These are phyloP conservation scores for Mycena maculata DNA, from an alignment of 768 basidiomycete genomes.

Conservation along the genomic window DNA sequence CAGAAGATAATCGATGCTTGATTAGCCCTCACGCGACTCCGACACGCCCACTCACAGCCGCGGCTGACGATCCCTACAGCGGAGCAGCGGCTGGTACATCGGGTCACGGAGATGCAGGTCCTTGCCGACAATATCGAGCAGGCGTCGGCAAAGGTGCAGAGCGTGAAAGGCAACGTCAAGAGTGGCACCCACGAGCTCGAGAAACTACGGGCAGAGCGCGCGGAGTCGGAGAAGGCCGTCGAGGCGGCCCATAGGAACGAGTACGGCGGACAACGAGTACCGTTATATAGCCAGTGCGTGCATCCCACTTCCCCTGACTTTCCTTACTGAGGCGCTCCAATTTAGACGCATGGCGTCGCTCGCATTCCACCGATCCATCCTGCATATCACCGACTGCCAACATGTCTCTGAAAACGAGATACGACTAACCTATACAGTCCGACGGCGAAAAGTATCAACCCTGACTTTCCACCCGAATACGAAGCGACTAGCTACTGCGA, in stretches of 20 bases:
- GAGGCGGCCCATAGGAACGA: slow-evolving; percentile 66
- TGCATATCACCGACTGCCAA: slow-evolving; percentile 68
- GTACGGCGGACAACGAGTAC: slow-evolving; percentile 72
- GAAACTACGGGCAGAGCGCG: slow-evolving; percentile 65
- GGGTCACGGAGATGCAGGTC: slow-evolving; percentile 84
- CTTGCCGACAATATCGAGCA: slow-evolving; percentile 73
- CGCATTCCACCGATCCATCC: slow-evolving; percentile 69
- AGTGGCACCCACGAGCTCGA: slow-evolving; percentile 66
- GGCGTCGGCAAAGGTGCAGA: slow-evolving; percentile 61
- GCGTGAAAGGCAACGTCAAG: slow-evolving; percentile 73
- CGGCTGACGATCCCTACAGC: slow-evolving; percentile 83
- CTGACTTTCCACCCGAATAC: slow-evolving; percentile 81
- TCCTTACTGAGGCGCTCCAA: not conserved
- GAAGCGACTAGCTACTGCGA: slow-evolving; percentile 69
- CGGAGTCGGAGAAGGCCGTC: slow-evolving; percentile 78
- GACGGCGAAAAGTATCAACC: slow-evolving; percentile 54
- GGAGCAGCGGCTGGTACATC: slow-evolving; percentile 76
- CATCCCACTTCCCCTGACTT: not conserved
- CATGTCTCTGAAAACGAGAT: slow-evolving; percentile 82
- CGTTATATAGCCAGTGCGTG: slow-evolving; percentile 77
- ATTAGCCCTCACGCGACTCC: slow-evolving; percentile 80
- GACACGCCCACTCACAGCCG: slow-evolving; percentile 83
- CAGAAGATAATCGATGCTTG: slow-evolving; percentile 88
- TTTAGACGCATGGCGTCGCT: slow-evolving; percentile 77
- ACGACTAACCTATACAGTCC: slow-evolving; percentile 71